These are phyloP conservation scores for Boletus reticulatus DNA, from an alignment of 768 basidiomycete genomes.

Conservation along the genomic window DNA sequence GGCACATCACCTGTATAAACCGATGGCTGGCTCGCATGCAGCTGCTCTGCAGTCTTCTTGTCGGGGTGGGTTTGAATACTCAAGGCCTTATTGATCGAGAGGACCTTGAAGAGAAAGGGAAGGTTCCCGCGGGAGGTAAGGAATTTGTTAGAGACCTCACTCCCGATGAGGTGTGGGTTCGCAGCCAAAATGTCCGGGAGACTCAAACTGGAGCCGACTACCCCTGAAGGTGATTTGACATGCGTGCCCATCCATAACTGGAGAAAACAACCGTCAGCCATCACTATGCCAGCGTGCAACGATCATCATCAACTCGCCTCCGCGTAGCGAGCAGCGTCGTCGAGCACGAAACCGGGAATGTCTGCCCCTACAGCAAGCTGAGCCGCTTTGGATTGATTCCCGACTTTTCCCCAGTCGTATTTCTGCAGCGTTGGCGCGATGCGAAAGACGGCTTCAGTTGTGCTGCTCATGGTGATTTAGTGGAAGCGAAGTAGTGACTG, in stretches of 20 bases:
- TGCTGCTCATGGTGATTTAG: conserved; percentile 20
- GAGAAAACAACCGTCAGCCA: conserved; percentile 2
- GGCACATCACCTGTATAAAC: conserved; percentile 81
- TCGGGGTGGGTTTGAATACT: conserved; percentile 94
- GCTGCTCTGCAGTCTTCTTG: conserved; percentile 70
- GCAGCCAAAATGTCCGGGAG: conserved; percentile 62
- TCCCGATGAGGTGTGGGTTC: conserved; percentile 69
- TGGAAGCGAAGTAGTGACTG: neutral
- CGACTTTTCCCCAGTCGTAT: conserved; percentile 95
- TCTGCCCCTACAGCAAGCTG: conserved; percentile 66
- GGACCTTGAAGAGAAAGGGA: conserved; percentile 90
- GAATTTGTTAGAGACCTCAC: conserved; percentile 52
- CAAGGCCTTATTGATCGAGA: conserved; percentile 85
- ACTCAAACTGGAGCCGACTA: conserved; percentile 44
- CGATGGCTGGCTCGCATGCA: conserved; percentile 68
- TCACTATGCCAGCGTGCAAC: neutral
- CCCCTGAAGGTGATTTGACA: conserved; percentile 62
- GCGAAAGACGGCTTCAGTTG: conserved; percentile 59
- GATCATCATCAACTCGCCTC: conserved; percentile 59
- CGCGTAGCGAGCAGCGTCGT: conserved; percentile 80
- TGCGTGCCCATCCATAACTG: conserved; percentile 99
- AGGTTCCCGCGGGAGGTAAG: conserved; percentile 62
- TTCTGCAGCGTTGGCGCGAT: conserved; percentile 80
- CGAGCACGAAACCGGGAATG: conserved; percentile 62
- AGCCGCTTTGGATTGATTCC: conserved; percentile 80